Percentiles rank a stretch among this genome's conserved stretches.
These are phyloP conservation scores for Chlorella vulgaris DNA, from an alignment of 139 green algal genomes.

Conservation along the genomic window DNA sequence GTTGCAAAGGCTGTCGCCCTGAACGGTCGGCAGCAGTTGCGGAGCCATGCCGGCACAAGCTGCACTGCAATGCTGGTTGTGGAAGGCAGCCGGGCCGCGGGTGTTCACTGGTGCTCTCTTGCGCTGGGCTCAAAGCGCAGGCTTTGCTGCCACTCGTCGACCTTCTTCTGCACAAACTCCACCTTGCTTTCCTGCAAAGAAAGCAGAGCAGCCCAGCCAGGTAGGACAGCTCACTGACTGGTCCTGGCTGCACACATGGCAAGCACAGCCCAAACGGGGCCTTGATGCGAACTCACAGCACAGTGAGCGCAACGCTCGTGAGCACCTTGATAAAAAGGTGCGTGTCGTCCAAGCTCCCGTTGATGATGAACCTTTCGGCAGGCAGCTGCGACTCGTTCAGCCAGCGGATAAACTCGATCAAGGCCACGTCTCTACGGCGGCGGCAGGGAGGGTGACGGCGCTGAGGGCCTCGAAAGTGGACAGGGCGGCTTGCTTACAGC, in stretches of 20 bases:
- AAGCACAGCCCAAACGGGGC: neutral
- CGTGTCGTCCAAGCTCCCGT: slow-evolving; percentile 33
- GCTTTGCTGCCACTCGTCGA: slow-evolving; percentile 20
- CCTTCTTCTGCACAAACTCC: neutral
- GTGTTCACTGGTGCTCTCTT: neutral
- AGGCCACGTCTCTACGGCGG: slow-evolving; percentile 23
- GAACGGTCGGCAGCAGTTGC: neutral
- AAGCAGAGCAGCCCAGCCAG: neutral
- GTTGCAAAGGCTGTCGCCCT: neutral
- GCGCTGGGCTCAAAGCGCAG: slow-evolving; percentile 24
- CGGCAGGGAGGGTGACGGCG: neutral
- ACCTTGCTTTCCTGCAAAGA: neutral
- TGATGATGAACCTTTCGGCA: slow-evolving; percentile 33
- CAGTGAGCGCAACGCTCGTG: neutral
- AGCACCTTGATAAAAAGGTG: slow-evolving; percentile 42
- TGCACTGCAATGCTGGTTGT: neutral
- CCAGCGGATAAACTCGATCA: slow-evolving; percentile 32
- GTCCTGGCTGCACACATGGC: neutral
- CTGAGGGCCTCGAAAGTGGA: neutral
- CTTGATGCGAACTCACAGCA: neutral
- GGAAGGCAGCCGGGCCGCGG: neutral
- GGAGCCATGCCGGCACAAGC: neutral
- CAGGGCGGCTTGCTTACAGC: neutral
- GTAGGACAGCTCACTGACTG: neutral
- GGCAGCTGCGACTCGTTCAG: slow-evolving; percentile 27